phyloP scores from a whole-genome alignment of 2,329 filamentous ascomycete species.

The Talaromyces sp. region DNA sequence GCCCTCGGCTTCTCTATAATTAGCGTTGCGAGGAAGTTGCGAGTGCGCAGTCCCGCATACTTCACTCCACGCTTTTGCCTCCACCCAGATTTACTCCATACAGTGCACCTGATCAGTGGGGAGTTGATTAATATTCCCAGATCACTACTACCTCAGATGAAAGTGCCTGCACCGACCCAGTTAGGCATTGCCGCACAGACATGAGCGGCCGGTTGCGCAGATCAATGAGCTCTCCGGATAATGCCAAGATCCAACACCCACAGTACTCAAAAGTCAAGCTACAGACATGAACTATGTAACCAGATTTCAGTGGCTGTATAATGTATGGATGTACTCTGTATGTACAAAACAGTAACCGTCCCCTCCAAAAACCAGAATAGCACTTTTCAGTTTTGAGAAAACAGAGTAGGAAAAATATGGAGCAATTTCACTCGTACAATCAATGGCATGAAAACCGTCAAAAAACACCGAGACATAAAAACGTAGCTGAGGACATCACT shows the following conservation, averaged over 20 bases:
- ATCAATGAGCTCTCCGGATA: background rate
- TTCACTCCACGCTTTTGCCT: too few species aligned
- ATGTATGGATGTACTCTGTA: background rate
- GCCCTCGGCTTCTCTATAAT: background rate
- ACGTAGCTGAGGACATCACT: background rate
- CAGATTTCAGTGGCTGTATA: background rate
- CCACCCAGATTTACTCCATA: too few species aligned
- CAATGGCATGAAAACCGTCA: background rate
- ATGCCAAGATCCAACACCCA: too few species aligned
- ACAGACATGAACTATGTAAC: background rate
- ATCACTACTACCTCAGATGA: too few species aligned
- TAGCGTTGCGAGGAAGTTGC: conserved; percentile 2
- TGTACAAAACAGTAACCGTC: conserved; percentile 3
- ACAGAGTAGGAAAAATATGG: background rate
- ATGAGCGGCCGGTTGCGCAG: too few species aligned
- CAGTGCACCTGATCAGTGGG: too few species aligned
- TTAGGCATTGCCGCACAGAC: too few species aligned
- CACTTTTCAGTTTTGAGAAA: background rate
- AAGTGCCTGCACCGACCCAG: too few species aligned
- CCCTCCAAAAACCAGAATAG: conserved; percentile 8
- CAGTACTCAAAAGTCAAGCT: background rate
- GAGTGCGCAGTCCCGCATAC: background rate
- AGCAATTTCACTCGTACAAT: background rate
- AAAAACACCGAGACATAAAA: background rate
- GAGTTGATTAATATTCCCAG: too few species aligned